Evolutionary conservation across 352 stramenopile genomes (phyloP).

Genomic region (Globisporangium rhizosaccharum): DNA sequence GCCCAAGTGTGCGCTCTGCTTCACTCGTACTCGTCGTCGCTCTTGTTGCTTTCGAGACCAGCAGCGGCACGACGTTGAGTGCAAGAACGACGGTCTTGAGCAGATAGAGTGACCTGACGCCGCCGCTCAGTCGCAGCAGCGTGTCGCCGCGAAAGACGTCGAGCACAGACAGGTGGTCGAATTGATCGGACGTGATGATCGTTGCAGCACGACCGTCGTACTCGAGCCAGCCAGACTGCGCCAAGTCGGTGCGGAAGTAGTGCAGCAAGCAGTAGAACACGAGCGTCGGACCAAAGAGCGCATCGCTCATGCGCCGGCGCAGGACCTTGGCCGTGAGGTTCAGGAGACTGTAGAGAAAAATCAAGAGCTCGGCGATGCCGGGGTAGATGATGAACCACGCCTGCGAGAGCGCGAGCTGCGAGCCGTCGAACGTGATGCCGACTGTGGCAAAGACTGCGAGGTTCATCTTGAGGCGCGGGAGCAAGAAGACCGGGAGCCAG

Average conservation of each 20-base stretch:
- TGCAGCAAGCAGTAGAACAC: slow-evolving; percentile 32
- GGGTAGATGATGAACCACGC: slow-evolving; percentile 49
- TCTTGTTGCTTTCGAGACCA: slow-evolving; percentile 16
- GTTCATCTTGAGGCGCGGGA: slow-evolving; percentile 17
- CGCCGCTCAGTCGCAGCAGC: slow-evolving; percentile 24
- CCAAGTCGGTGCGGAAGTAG: slow-evolving; percentile 19
- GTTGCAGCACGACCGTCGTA: slow-evolving; percentile 27
- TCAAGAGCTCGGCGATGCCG: slow-evolving; percentile 25
- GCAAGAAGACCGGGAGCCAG: slow-evolving; percentile 13
- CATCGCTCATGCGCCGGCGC: slow-evolving; percentile 27
- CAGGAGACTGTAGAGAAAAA: slow-evolving; percentile 40
- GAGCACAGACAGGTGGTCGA: slow-evolving; percentile 22
- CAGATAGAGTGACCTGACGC: slow-evolving; percentile 28
- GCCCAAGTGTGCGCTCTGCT: slow-evolving; percentile 7
- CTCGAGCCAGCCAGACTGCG: slow-evolving; percentile 8
- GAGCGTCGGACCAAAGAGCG: slow-evolving; percentile 32
- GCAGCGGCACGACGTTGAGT: slow-evolving; percentile 29
- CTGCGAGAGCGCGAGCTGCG: slow-evolving; percentile 34
- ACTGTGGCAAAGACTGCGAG: slow-evolving; percentile 19
- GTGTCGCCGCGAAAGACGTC: slow-evolving; percentile 32
- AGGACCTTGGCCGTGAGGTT: slow-evolving; percentile 37
- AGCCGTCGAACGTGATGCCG: slow-evolving; percentile 30
- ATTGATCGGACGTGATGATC: slow-evolving; percentile 19
- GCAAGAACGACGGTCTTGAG: slow-evolving; percentile 35
- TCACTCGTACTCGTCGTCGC: neutral